These are phyloP conservation scores for Diaporthe humulicola DNA, from an alignment of 2,329 filamentous ascomycete species.

Conservation along the genomic window DNA sequence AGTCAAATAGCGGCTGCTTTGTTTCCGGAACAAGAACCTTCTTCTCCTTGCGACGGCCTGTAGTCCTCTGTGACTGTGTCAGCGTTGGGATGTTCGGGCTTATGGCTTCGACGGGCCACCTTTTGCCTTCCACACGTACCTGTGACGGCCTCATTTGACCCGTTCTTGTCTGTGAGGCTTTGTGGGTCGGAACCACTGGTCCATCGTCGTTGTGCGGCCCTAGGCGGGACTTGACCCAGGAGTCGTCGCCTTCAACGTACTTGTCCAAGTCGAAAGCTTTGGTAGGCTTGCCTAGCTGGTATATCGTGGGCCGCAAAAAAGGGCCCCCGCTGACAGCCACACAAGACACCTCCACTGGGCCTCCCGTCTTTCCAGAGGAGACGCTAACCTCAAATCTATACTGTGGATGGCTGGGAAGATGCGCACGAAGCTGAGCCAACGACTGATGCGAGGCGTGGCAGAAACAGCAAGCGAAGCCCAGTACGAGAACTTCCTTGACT, in stretches of 20 bases:
- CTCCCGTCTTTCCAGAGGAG: constrained; percentile 52
- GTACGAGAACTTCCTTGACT: constrained; percentile 50
- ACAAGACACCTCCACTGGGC: constrained; percentile 56
- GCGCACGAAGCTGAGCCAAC: constrained; percentile 61
- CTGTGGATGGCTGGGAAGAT: constrained; percentile 62
- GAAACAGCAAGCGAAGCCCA: constrained; percentile 62
- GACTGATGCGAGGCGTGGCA: constrained; percentile 63
- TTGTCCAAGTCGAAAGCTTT: constrained; percentile 61
- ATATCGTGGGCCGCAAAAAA: constrained; percentile 49
- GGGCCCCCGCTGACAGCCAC: constrained; percentile 40
- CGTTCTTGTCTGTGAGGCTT: constrained; percentile 26
- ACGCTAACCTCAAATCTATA: constrained; percentile 59
- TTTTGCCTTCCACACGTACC: constrained; percentile 16
- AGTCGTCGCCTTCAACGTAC: constrained; percentile 59
- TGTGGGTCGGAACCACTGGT: constrained; percentile 15
- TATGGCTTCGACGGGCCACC: not conserved
- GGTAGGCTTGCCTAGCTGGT: constrained; percentile 57
- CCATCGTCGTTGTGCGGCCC: constrained; percentile 52
- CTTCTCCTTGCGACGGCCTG: constrained; percentile 44
- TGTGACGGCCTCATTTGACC: constrained; percentile 10
- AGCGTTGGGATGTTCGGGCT: not conserved
- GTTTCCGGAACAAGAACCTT: constrained; percentile 62
- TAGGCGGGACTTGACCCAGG: constrained; percentile 59
- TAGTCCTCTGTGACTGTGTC: constrained; percentile 27
- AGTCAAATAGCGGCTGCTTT: constrained; percentile 68